Percentiles rank a stretch among this genome's conserved stretches.
Evolutionary conservation across 805 yeast genomes (phyloP).

Genomic region (Schizosaccharomyces octosporus): DNA sequence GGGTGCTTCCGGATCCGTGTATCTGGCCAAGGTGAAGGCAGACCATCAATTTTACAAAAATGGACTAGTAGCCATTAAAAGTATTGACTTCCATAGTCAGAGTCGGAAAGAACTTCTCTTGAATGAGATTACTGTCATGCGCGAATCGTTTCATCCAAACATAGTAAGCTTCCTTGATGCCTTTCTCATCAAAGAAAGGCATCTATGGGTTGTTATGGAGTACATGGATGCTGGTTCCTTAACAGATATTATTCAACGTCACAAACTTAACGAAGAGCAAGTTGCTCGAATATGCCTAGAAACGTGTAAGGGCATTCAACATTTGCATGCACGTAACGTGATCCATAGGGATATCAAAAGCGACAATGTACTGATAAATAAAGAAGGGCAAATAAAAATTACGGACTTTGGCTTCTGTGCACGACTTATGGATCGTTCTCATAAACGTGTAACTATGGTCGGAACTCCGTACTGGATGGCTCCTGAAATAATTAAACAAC

Average conservation of each 20-base stretch:
- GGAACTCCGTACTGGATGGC: slow-evolving; percentile 88
- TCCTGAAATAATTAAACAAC: slow-evolving; percentile 59
- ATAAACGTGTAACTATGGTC: slow-evolving; percentile 63
- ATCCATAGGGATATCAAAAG: slow-evolving; percentile 94
- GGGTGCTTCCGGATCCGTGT: slow-evolving; percentile 95
- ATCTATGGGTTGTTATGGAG: slow-evolving; percentile 98
- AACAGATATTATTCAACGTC: slow-evolving; percentile 85
- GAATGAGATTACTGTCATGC: slow-evolving; percentile 90
- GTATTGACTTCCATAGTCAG: slow-evolving; percentile 76
- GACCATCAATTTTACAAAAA: slow-evolving; percentile 14
- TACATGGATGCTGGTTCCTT: slow-evolving; percentile 97
- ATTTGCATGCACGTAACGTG: slow-evolving; percentile 72
- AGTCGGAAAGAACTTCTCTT: slow-evolving; percentile 87
- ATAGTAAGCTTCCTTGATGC: slow-evolving; percentile 89
- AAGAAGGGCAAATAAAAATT: slow-evolving; percentile 64
- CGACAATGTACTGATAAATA: slow-evolving; percentile 71
- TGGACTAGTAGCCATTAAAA: slow-evolving; percentile 77
- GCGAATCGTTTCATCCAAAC: slow-evolving; percentile 78
- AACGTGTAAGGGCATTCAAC: slow-evolving; percentile 49
- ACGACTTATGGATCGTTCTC: slow-evolving; percentile 44
- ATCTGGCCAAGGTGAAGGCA: slow-evolving; percentile 17
- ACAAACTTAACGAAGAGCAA: slow-evolving; percentile 59
- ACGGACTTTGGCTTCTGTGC: slow-evolving; percentile 87
- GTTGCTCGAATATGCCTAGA: slow-evolving; percentile 80
- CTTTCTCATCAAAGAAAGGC: slow-evolving; percentile 50